Evolutionary conservation across 768 basidiomycete species (phyloP), one percentile per base, ranked within the genome.

Genomic region (Amanita subjunquillea): DNA sequence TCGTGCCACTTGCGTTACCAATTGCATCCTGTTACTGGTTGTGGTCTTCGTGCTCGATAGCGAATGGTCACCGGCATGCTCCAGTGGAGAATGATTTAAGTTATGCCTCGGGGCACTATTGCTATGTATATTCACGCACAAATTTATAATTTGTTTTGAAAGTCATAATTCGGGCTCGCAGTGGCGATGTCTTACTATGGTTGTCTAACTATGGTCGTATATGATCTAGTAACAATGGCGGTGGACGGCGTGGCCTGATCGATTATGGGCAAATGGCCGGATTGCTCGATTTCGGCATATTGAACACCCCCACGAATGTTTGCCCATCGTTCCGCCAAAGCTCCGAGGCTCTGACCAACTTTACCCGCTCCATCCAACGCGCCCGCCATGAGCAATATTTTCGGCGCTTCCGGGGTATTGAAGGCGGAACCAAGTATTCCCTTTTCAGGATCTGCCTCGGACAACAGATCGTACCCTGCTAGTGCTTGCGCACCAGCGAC

Each of bases 231-330:
- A 17, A 17, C 17, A 17, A 17, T 17, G 1, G 17, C 17, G 17
- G 17, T 17, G 17, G 17, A 17, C 17, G 17, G 17, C 17, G 17
- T 17, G 17, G 17, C 17, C 48, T 67, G 66, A 58, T 79, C 78
- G 4, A 78, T 63, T 76, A 79, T 78, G 0, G 78, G 78, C 6
- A 79, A 58, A 65, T 79, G 76, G 0, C 77, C 77, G 0, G 73
- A 64, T 6, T 60, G 60, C 15, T 61, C 63, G 6, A 79, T 66
- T 36, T 64, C 65, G 17, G 59, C 62, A 54, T 66, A 72, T 63
- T 56, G 57, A 3, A 52, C 49, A 6, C 42, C 48, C 20, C 46
- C 56, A 42, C 59, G 41, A 44, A 59, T 50, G n/a, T 27, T 55
- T 15, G 62, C 59, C 73, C 74, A 75, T 6, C 62, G 54, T 6